Evolutionary conservation across 495 filamentous ascomycete genomes (phyloP).

Genomic region (Aspergillus wentii): DNA sequence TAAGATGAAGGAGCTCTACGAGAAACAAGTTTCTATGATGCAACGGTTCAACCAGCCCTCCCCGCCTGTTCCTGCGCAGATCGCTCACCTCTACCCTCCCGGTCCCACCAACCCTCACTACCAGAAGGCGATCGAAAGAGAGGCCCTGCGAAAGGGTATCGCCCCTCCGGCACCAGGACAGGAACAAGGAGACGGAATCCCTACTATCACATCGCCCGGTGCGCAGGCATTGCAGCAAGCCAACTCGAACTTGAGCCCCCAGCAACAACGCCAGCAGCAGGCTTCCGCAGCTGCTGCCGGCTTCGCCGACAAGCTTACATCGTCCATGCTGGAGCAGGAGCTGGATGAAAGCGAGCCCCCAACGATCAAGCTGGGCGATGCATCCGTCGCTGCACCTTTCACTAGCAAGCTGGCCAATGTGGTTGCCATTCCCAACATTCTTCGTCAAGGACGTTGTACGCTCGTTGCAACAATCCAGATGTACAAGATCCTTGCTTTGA

Average conservation of each 20-base stretch:
- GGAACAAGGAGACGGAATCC: slow-evolving; percentile 49
- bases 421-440: slow-evolving; percentile 95
- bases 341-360: slow-evolving; percentile 87
- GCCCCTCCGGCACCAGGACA: slow-evolving; percentile 33
- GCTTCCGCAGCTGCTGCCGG: slow-evolving; percentile 66
- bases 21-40: slow-evolving; percentile 91
- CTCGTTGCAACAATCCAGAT: slow-evolving; percentile 98
- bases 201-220: slow-evolving; percentile 65
- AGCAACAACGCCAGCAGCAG: slow-evolving; percentile 58
- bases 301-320: slow-evolving; percentile 82
- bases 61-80: slow-evolving; percentile 82
- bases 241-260: slow-evolving; percentile 41
- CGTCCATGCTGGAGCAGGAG: slow-evolving; percentile 85
- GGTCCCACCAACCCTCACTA: slow-evolving; percentile 93
- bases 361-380: slow-evolving; percentile 95
- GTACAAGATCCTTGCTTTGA: slow-evolving; percentile 99
- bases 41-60: slow-evolving; percentile 84
- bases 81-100: slow-evolving; percentile 92
- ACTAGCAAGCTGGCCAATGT: slow-evolving; percentile 97
- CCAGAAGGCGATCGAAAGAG: slow-evolving; percentile 82
- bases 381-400: slow-evolving; percentile 94
- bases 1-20: slow-evolving; percentile 98
- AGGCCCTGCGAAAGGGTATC: slow-evolving; percentile 67
- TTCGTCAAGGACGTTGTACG: slow-evolving; percentile 94
- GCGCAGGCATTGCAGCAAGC: slow-evolving; percentile 64